Percentiles rank a stretch among this genome's conserved stretches.
Evolutionary conservation across 2,329 filamentous ascomycete genomes (phyloP).

Genomic region (Ophiostoma triangulosporum): DNA sequence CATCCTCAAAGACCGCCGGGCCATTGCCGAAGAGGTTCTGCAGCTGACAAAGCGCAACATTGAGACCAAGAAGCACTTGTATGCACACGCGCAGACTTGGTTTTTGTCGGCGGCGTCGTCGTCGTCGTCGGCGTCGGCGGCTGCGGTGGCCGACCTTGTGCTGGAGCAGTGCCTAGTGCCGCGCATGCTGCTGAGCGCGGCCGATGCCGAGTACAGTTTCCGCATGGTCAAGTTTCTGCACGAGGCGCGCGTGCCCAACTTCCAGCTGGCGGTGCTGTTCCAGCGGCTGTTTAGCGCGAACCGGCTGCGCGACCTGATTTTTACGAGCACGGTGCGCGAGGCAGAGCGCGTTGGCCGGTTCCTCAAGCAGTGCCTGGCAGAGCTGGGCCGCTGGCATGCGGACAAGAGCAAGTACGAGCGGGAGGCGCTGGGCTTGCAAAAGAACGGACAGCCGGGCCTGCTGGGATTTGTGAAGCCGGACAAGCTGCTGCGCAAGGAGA

Average conservation of each 20-base stretch:
- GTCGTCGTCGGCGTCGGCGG: slow-evolving; percentile 39
- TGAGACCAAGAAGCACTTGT: slow-evolving; percentile 54
- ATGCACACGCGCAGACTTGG: slow-evolving; percentile 65
- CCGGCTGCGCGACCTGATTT: slow-evolving; percentile 68
- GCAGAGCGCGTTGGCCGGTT: slow-evolving; percentile 90
- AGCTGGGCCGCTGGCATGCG: slow-evolving; percentile 73
- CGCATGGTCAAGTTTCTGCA: slow-evolving; percentile 80
- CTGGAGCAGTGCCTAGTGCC: slow-evolving; percentile 91
- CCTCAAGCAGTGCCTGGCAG: slow-evolving; percentile 65
- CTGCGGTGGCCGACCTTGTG: slow-evolving; percentile 58
- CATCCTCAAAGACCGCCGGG: slow-evolving; percentile 53
- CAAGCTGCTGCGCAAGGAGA: slow-evolving; percentile 24
- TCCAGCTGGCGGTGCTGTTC: slow-evolving; percentile 73
- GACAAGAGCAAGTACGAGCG: slow-evolving; percentile 66
- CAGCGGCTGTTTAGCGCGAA: slow-evolving; percentile 76
- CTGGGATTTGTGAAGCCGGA: slow-evolving; percentile 71
- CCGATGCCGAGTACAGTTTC: slow-evolving; percentile 82
- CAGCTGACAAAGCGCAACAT: slow-evolving; percentile 53
- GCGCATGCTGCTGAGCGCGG: slow-evolving; percentile 66
- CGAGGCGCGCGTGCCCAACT: slow-evolving; percentile 68
- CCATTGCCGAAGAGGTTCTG: slow-evolving; percentile 64
- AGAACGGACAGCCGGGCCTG: slow-evolving; percentile 34
- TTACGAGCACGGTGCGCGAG: slow-evolving; percentile 79
- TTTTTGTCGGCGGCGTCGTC: slow-evolving; percentile 43
- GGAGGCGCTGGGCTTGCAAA: slow-evolving; percentile 61